Conservation (phyloP, 2,329 filamentous ascomycete genomes). For the Didymella keratinophila region DNA sequence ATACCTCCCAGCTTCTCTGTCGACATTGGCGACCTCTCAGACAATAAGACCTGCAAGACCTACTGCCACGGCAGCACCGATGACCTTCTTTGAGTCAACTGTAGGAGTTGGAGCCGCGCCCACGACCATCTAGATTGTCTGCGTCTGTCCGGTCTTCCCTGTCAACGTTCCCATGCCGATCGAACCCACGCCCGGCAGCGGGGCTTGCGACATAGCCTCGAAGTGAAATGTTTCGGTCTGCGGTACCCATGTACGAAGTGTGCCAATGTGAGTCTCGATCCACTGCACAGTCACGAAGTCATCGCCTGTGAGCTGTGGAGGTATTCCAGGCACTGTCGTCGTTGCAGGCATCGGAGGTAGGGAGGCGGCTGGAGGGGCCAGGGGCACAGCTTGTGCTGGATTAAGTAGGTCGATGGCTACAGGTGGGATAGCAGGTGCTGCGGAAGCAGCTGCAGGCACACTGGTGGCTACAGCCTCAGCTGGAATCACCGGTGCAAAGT, state of each 20-base stretch:
- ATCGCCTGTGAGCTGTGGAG: conserved; percentile 11
- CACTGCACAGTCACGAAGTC: conserved; percentile 44
- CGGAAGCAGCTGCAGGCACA: too few relatives aligned
- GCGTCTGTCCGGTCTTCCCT: conserved; percentile 37
- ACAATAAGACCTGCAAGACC: conserved; percentile 34
- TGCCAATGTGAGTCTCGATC: conserved; percentile 42
- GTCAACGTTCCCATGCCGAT: conserved; percentile 49
- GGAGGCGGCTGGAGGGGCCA: conserved; percentile 4
- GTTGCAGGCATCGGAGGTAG: conserved; percentile 6
- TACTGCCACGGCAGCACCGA: conserved; percentile 34
- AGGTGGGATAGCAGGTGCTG: conserved; percentile 1
- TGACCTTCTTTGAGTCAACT: conserved; percentile 25
- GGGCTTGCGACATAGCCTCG: conserved; percentile 27
- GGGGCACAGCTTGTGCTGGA: conserved; percentile 13
- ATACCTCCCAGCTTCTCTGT: not conserved
- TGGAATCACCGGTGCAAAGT: conserved; percentile 6
- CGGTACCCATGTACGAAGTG: conserved; percentile 44
- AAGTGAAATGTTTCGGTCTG: conserved; percentile 41
- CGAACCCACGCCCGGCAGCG: conserved; percentile 38
- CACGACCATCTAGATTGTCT: conserved; percentile 31
- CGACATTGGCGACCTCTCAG: conserved; percentile 12
- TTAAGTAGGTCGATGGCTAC: not conserved
- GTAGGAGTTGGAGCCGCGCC: conserved; percentile 34
- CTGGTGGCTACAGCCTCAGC: not conserved
- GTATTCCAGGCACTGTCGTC: conserved; percentile 1